These are phyloP conservation scores for Dichotomocladium elegans DNA, from an alignment of 371 early-diverging fungal genomes.

Conservation along the genomic window DNA sequence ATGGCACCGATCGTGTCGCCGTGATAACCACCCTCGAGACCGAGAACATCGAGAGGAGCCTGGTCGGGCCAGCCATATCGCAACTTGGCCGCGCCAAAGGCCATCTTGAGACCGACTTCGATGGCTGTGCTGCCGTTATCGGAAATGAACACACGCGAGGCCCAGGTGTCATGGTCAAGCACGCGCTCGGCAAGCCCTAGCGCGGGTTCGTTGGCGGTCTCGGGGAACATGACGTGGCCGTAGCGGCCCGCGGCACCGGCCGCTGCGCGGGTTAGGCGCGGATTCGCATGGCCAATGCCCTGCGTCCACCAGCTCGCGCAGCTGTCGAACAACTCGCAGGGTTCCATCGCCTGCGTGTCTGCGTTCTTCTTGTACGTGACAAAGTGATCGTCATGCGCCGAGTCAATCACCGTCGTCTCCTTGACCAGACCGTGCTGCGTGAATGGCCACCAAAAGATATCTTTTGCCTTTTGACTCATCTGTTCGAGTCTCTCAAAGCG, in stretches of 20 bases:
- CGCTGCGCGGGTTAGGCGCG: conserved; percentile 56
- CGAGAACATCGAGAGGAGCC: conserved; percentile 55
- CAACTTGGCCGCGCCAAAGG: conserved; percentile 47
- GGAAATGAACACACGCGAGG: conserved; percentile 68
- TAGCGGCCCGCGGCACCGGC: conserved; percentile 75
- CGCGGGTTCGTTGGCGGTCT: conserved; percentile 72
- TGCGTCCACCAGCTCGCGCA: conserved; percentile 90
- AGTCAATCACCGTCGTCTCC: conserved; percentile 74
- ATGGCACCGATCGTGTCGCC: conserved; percentile 87
- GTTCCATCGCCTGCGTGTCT: conserved; percentile 2
- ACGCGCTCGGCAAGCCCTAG: conserved; percentile 62
- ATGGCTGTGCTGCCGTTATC: conserved; percentile 82
- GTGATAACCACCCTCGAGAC: conserved; percentile 77
- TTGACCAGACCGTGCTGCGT: conserved; percentile 70
- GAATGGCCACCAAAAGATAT: conserved; percentile 82
- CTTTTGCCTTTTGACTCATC: conserved; percentile 53
- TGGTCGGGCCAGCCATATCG: conserved; percentile 37
- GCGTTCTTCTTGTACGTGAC: conserved; percentile 37
- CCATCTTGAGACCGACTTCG: conserved; percentile 86
- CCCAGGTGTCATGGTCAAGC: conserved; percentile 67
- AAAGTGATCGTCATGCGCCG: conserved; percentile 70
- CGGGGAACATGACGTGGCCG: conserved; percentile 85
- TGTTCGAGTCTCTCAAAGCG: conserved; percentile 56
- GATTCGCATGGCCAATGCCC: conserved; percentile 74
- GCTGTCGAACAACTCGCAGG: conserved; percentile 64